Percentiles rank a stretch among this genome's conserved stretches.
Conservation (phyloP, 192 early-diverging fungal genomes). For the Podila clonocystis region DNA sequence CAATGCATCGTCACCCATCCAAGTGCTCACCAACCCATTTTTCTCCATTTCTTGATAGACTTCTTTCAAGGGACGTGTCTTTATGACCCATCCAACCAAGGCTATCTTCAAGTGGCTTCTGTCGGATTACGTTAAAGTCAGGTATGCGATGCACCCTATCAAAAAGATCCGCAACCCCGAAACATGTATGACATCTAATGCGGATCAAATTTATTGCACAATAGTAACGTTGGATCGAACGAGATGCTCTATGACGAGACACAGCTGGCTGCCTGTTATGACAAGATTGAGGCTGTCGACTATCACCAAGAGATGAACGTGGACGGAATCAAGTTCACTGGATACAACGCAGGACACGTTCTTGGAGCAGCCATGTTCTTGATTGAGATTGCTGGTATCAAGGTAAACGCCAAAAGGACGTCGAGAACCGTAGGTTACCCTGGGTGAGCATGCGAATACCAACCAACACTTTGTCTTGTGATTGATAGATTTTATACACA, state of each 20-base stretch:
- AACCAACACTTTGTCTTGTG: neutral
- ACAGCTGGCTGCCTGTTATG: conserved; percentile 82
- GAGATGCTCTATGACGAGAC: conserved; percentile 92
- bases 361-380: conserved; percentile 98
- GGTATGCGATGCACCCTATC: conserved; percentile 37
- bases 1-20: neutral
- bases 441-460: neutral
- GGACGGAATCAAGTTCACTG: conserved; percentile 93
- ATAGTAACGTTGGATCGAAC: conserved; percentile 75
- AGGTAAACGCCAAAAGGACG: conserved; percentile 48
- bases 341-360: conserved; percentile 98
- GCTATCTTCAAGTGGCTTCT: conserved; percentile 98
- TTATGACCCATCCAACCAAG: conserved; percentile 99
- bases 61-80: conserved; percentile 93
- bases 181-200: neutral
- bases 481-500: conserved; percentile 82
- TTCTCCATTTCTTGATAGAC: conserved; percentile 62
- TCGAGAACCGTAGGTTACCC: no score
- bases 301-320: conserved; percentile 97
- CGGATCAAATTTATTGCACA: neutral
- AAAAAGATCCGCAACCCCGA: neutral
- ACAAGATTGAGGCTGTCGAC: conserved; percentile 94
- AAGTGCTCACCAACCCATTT: neutral
- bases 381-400: conserved; percentile 89
- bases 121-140: conserved; percentile 94